Evolutionary conservation across 2,329 filamentous ascomycete species (phyloP), one percentile per base, ranked within the genome.

Genomic region (Trichoderma arundinaceum): DNA sequence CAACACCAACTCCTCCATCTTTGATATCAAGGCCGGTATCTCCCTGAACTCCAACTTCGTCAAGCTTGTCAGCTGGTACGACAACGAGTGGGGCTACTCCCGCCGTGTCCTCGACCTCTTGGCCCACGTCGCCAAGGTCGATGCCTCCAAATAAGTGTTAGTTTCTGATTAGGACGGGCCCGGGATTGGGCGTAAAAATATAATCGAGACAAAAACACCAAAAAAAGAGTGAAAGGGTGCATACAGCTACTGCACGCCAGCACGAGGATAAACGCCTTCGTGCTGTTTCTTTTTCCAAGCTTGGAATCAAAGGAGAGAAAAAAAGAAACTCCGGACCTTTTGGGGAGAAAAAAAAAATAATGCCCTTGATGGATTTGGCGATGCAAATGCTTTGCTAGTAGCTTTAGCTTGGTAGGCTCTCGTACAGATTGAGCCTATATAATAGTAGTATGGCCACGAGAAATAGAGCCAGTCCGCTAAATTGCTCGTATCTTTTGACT

Each of bases 31-130:
- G 91, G 95, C 95, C 69, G 95, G 95, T 88, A 98, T 99, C 83
- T 91, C 94, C 72, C 90, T 99, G 76, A 99, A 98, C 89, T 83
- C 93, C 77, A 94, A 97, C 90, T 98, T 98, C 81, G 89, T 97
- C 88, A 99, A 99, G 91, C 88, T 99, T 70, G 91, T 97, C 80
- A 90, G 90, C 76, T 98, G 94, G 95, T 97, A 97, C 84, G 93
- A 97, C 88, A 98, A 98, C 88, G 94, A 98, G 89, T 97, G 94
- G 93, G 95, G 94, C 78, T 98, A 99, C 91, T 96, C 92, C 82
- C 94, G 94, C 85, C 95, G 91, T 88, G 91, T 94, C 76, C 84
- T 94, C 74, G 91, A 95, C 83, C 90, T 95, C 75, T 79, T 88
- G 79, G 84, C 86, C 82, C 90, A 93, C 86, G 86, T 94, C 76